Conservation (phyloP, 177 flowering plant genomes). For the Vitis hybrid region DNA sequence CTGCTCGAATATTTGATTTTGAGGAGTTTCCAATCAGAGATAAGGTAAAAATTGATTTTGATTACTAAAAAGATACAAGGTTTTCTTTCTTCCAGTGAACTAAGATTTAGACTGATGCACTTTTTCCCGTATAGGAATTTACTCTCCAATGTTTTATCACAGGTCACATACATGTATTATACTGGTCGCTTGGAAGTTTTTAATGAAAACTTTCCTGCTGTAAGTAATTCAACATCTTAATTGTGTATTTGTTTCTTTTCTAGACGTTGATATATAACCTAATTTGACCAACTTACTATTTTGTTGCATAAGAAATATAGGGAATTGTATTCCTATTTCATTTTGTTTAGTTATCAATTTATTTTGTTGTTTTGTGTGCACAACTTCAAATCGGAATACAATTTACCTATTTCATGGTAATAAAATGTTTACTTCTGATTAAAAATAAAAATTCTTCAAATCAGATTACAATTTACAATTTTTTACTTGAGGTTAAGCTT, state of each 20-base stretch:
- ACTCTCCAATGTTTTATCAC: slow-evolving; percentile 17
- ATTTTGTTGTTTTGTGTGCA: no score
- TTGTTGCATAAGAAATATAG: no score
- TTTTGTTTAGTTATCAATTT: no score
- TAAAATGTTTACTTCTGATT: no score
- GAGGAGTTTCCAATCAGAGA: slow-evolving; percentile 97
- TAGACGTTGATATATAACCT: neutral
- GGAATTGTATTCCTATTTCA: no score
- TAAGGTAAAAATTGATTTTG: slow-evolving; percentile 47
- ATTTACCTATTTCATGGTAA: no score
- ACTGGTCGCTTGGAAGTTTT: slow-evolving; percentile 97
- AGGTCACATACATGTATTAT: slow-evolving; percentile 99
- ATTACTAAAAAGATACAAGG: neutral
- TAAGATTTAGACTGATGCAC: neutral
- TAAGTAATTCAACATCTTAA: slow-evolving; percentile 38
- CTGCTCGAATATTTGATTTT: slow-evolving; percentile 94
- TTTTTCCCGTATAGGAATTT: neutral
- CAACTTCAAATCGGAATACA: no score
- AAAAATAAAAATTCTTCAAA: no score
- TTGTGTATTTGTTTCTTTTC: neutral
- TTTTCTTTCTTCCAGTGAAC: neutral
- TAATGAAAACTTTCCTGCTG: slow-evolving; percentile 93
- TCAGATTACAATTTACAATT: no score
- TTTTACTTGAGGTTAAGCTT: no score
- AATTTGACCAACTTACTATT: no score